Evolutionary conservation across 1,284 basidiomycete species (phyloP), one percentile per base, ranked within the genome.

Genomic region (Kwoniella shivajii): DNA sequence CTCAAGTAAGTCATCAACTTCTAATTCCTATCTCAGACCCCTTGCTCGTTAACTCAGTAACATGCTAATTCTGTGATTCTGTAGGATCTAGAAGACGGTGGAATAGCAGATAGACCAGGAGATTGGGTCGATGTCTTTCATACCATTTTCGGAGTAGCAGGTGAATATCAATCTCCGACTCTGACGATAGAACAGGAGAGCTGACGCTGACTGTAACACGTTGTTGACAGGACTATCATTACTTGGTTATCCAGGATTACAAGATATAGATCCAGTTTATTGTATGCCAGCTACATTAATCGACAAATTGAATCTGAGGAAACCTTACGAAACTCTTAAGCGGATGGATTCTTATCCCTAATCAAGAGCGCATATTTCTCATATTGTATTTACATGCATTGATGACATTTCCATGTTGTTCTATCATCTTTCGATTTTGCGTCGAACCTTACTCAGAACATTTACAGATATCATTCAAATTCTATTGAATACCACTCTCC

Each of bases 61-160:
- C n/a, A 36, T 42, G 50, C 30, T 53, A 18, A 31, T 10, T n/a
- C 6, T 38, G 11, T 41, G 13, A 31, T n/a, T 9, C 30, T 6
- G 36, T 72, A 96, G 88, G 96, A 99, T 73, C 80, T 84, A 0
- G 95, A 98, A 56, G 83, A 82, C 9, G 95, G 96, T 1, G 96
- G 95, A 0, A 96, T 99, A 31, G 89, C 94, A 0, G 96, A 99
- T 76, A 80, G 95, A 48, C 92, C 92, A 1, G 94, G 90, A 1
- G 88, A 99, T 73, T 88, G 93, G 82, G 86, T 87, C 1, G 95
- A 99, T 69, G 94, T 99, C 11, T 99, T 97, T 78, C 95, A 99
- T 73, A 99, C 95, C 0, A 76, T 84, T 7, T 99, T 99, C 70
- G 96, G 95, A 0, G 80, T 97, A 3, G 93, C 93, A 54, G 92